These are phyloP conservation scores for Ogataea nakhonphanomensis DNA, from an alignment of 805 yeast genomes.

Conservation along the genomic window DNA sequence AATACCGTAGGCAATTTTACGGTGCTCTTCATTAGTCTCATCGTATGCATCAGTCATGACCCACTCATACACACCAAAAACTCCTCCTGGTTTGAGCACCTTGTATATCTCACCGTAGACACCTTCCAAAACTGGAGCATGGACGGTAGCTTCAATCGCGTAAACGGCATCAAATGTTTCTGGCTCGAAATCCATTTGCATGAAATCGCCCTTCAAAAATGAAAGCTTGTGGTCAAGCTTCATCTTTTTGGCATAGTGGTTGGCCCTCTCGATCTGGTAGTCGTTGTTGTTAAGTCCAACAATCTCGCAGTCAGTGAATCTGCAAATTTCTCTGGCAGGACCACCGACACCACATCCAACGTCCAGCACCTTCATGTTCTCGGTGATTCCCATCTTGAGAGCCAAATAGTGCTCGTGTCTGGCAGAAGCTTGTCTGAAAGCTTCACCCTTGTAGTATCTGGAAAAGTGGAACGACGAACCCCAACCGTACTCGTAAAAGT, in stretches of 20 bases:
- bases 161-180: slow-evolving; percentile 93
- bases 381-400: slow-evolving; percentile 71
- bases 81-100: slow-evolving; percentile 96
- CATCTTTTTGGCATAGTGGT: slow-evolving; percentile 65
- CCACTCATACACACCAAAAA: slow-evolving; percentile 98
- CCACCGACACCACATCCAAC: slow-evolving; percentile 99
- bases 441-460: slow-evolving; percentile 89
- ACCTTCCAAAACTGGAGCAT: slow-evolving; percentile 94
- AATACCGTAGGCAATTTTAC: slow-evolving; percentile 93
- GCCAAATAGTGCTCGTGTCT: slow-evolving; percentile 97
- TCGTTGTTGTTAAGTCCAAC: slow-evolving; percentile 96
- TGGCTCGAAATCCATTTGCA: slow-evolving; percentile 96
- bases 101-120: slow-evolving; percentile 92
- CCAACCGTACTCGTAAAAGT: slow-evolving; percentile 99
- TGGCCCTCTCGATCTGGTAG: slow-evolving; percentile 92
- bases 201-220: slow-evolving; percentile 95
- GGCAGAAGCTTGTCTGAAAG: slow-evolving; percentile 91
- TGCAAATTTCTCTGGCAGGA: slow-evolving; percentile 93
- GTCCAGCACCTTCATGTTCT: slow-evolving; percentile 84
- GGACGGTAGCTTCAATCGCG: slow-evolving; percentile 98
- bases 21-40: slow-evolving; percentile 81
- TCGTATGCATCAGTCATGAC: slow-evolving; percentile 95
- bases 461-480: slow-evolving; percentile 98
- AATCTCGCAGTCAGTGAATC: slow-evolving; percentile 83
- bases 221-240: slow-evolving; percentile 70